These are phyloP conservation scores for Hypoxylon rickii DNA, from an alignment of 495 filamentous ascomycete genomes.

Conservation along the genomic window DNA sequence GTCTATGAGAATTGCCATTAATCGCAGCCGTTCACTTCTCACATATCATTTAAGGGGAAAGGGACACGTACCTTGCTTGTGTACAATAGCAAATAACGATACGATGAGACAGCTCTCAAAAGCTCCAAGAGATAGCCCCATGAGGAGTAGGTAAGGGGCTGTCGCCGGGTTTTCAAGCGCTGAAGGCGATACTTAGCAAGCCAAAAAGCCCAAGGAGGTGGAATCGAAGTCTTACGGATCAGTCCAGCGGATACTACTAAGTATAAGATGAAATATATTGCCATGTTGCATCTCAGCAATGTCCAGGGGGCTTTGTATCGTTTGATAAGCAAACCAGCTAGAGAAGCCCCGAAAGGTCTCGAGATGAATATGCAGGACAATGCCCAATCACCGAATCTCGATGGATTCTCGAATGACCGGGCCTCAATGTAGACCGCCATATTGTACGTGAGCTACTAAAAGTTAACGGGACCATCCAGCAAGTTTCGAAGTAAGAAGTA, in stretches of 20 bases:
- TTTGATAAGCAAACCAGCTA: not conserved
- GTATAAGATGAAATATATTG: constrained; percentile 1
- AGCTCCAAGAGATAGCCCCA: not conserved
- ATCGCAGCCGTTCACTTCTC: too few relatives aligned
- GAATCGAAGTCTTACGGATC: not conserved
- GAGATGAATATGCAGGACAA: constrained; percentile 4
- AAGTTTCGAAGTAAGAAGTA: not conserved
- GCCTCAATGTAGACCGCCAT: constrained; percentile 5
- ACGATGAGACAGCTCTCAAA: constrained; percentile 9
- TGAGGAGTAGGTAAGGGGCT: not conserved
- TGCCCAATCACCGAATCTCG: constrained; percentile 4
- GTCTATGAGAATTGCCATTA: not conserved
- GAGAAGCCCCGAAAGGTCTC: not conserved
- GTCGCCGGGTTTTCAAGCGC: not conserved
- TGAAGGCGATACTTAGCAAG: not conserved
- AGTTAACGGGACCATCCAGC: not conserved
- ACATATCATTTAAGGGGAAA: too few relatives aligned
- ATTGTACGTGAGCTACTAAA: constrained; percentile 2
- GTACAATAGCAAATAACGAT: constrained; percentile 1
- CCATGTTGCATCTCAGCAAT: not conserved
- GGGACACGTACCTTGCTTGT: not conserved
- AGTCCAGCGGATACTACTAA: not conserved
- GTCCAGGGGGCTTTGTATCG: not conserved
- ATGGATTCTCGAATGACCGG: not conserved
- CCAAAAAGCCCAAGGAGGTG: not conserved